phyloP scores from a whole-genome alignment of 2,329 filamentous ascomycete genomes.

The Xylaria hypoxylon region DNA sequence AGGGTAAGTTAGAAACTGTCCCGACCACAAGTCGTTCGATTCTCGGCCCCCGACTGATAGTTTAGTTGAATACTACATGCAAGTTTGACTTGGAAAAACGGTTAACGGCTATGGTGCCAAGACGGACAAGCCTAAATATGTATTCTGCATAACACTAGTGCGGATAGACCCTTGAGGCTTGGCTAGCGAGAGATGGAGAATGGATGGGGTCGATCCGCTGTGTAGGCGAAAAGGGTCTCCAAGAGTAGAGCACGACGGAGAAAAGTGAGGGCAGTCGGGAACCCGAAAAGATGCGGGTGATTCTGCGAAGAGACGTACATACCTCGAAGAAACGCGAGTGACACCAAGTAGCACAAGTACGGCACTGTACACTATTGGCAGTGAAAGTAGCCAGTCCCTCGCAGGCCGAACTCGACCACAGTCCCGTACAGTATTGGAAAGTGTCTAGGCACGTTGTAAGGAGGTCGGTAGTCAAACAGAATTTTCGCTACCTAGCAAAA shows the following conservation, averaged over 20 bases:
- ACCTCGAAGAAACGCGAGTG: conserved; percentile 14
- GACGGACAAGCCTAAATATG: conserved; percentile 36
- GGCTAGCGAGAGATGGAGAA: conserved; percentile 34
- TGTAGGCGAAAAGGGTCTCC: conserved; percentile 18
- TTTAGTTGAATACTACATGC: conserved; percentile 21
- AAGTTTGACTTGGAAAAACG: conserved; percentile 36
- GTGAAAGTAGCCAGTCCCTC: not conserved
- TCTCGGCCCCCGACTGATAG: conserved; percentile 8
- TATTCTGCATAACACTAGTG: conserved; percentile 23
- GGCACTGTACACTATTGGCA: not conserved
- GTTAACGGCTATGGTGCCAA: conserved; percentile 42
- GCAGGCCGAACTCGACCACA: not conserved
- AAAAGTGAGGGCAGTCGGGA: not conserved
- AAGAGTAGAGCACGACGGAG: conserved; percentile 4
- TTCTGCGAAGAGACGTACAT: conserved; percentile 19
- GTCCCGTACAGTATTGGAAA: conserved; percentile 7
- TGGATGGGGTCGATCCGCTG: conserved; percentile 23
- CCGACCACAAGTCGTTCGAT: conserved; percentile 30
- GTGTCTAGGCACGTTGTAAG: not conserved
- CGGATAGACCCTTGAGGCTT: conserved; percentile 34
- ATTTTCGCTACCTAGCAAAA: conserved; percentile 14
- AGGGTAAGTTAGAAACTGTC: not conserved
- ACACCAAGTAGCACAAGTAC: conserved; percentile 7
- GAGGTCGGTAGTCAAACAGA: conserved; percentile 10
- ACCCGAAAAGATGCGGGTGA: not conserved